Conservation (phyloP, 2,329 filamentous ascomycete genomes). For the Penicillium brasilianum region DNA sequence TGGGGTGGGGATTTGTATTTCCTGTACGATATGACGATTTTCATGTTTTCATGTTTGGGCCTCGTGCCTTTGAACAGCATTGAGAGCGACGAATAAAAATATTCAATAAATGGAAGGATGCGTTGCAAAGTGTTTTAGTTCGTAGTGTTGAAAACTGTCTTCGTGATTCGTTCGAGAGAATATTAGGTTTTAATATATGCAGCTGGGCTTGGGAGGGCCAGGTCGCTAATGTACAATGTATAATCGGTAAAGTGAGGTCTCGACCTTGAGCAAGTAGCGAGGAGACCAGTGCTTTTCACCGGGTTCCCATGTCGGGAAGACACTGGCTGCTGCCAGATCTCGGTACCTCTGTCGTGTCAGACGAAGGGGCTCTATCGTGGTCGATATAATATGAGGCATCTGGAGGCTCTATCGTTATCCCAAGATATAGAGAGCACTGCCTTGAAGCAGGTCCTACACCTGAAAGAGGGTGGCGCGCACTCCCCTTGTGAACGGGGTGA, state of each 20-base stretch:
- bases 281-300: neutral
- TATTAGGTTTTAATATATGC: conserved; percentile 9
- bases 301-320: neutral
- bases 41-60: neutral
- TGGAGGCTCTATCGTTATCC: neutral
- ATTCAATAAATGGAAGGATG: neutral
- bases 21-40: conserved; percentile 70
- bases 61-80: conserved; percentile 13
- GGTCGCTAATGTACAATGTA: conserved; percentile 11
- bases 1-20: conserved; percentile 92
- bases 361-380: neutral
- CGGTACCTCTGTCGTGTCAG: neutral
- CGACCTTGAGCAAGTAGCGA: neutral
- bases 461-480: neutral
- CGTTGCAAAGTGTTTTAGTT: neutral
- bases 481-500: too few species aligned
- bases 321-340: neutral
- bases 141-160: neutral
- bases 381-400: neutral
- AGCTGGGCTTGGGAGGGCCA: neutral
- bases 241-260: too few species aligned
- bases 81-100: conserved; percentile 7
- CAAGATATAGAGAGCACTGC: neutral
- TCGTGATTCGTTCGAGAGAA: conserved; percentile 3
- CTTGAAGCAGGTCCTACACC: neutral